phyloP scores from a whole-genome alignment of 768 basidiomycete genomes.

The Hygrophoropsis aurantiaca region DNA sequence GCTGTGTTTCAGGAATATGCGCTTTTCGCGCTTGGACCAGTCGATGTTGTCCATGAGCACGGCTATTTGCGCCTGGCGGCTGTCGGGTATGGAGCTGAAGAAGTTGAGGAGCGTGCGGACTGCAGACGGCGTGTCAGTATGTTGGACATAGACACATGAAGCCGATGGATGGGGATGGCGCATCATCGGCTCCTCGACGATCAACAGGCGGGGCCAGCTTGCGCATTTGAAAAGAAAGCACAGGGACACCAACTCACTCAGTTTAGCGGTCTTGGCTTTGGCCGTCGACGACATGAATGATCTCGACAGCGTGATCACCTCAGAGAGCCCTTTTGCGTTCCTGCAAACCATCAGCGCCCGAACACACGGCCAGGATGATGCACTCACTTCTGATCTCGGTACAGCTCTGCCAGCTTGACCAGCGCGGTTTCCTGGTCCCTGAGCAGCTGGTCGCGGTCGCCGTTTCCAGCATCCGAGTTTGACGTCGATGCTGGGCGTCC shows the following conservation, averaged over 20 bases:
- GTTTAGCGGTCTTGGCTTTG: slow-evolving; percentile 95
- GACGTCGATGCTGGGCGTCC: slow-evolving; percentile 24
- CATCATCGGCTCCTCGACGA: not conserved
- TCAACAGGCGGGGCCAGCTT: not conserved
- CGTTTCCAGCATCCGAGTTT: slow-evolving; percentile 32
- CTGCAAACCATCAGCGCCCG: slow-evolving; percentile 38
- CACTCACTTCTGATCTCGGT: slow-evolving; percentile 80
- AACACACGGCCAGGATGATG: not conserved
- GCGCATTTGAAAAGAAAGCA: not conserved
- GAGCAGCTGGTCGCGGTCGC: slow-evolving; percentile 56
- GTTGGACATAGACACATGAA: not conserved
- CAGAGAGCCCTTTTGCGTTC: slow-evolving; percentile 81
- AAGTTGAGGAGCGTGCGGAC: slow-evolving; percentile 93
- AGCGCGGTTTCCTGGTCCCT: slow-evolving; percentile 85
- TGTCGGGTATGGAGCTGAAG: slow-evolving; percentile 78
- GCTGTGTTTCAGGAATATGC: slow-evolving; percentile 94
- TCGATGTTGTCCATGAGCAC: slow-evolving; percentile 89
- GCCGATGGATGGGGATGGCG: not conserved
- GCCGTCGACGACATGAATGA: slow-evolving; percentile 92
- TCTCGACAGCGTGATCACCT: slow-evolving; percentile 81
- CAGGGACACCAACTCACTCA: slow-evolving; percentile 55
- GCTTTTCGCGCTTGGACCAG: slow-evolving; percentile 90
- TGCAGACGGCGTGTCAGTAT: slow-evolving; percentile 28
- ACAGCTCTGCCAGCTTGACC: slow-evolving; percentile 81
- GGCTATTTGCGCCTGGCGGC: slow-evolving; percentile 72